Percentiles rank a stretch among this genome's conserved stretches.
Evolutionary conservation across 2,329 filamentous ascomycete genomes (phyloP).

Genomic region (Aspergillus fumigatus): DNA sequence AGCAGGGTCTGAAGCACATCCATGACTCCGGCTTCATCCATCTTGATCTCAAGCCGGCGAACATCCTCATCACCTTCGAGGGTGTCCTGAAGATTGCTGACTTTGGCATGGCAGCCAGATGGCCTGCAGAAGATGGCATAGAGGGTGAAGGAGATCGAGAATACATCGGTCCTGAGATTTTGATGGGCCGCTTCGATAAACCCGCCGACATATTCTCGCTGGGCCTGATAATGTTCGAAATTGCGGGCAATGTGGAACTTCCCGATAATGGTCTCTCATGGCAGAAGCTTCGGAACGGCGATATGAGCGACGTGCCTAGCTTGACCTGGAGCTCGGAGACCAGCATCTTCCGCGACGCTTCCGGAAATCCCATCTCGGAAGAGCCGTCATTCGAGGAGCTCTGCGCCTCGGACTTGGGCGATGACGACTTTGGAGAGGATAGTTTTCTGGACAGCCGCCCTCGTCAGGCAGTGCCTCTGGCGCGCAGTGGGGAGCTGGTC

Average conservation of each 20-base stretch:
- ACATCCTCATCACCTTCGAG: slow-evolving; percentile 62
- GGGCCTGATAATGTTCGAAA: slow-evolving; percentile 90
- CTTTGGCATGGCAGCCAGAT: slow-evolving; percentile 68
- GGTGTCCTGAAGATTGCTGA: slow-evolving; percentile 63
- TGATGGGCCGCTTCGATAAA: slow-evolving; percentile 81
- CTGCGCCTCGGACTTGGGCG: slow-evolving; percentile 40
- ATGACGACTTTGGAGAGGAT: slow-evolving; percentile 41
- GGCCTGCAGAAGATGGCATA: slow-evolving; percentile 70
- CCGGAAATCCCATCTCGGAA: slow-evolving; percentile 60
- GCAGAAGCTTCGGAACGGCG: slow-evolving; percentile 82
- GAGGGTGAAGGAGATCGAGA: slow-evolving; percentile 93
- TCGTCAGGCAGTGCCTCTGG: slow-evolving; percentile 24
- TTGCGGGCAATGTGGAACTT: slow-evolving; percentile 86
- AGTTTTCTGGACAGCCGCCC: slow-evolving; percentile 27
- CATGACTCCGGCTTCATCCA: slow-evolving; percentile 80
- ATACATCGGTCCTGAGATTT: slow-evolving; percentile 91
- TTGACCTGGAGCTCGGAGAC: slow-evolving; percentile 74
- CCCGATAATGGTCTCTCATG: slow-evolving; percentile 90
- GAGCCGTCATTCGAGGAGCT: slow-evolving; percentile 42
- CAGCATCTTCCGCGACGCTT: slow-evolving; percentile 68
- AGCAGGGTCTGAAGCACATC: slow-evolving; percentile 79
- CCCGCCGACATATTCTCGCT: slow-evolving; percentile 91
- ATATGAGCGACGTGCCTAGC: slow-evolving; percentile 82
- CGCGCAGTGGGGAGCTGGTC: slow-evolving; percentile 54
- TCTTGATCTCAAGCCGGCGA: slow-evolving; percentile 63